phyloP scores from a whole-genome alignment of 768 basidiomycete species.

The Mycena haematopus region DNA sequence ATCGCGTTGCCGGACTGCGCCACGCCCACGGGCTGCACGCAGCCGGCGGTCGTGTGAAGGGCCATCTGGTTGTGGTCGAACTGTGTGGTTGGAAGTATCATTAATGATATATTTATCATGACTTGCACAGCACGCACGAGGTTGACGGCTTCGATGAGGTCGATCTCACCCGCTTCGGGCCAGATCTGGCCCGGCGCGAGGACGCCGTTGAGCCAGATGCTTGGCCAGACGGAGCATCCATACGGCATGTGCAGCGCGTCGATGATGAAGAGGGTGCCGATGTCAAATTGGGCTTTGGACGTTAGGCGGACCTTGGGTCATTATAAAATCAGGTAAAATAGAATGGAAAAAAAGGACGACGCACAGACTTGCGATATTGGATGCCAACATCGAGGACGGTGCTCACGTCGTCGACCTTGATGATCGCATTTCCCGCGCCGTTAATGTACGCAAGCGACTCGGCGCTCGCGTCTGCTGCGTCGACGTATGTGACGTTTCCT shows the following conservation, averaged over 20 bases:
- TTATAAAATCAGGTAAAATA: too few relatives aligned
- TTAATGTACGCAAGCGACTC: constrained; percentile 67
- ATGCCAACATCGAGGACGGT: constrained; percentile 17
- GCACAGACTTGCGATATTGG: constrained; percentile 28
- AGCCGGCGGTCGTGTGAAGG: constrained; percentile 20
- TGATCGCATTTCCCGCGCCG: constrained; percentile 64
- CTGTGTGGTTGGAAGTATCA: too few relatives aligned
- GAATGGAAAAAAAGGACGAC: constrained; percentile 2
- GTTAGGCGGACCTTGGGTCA: constrained; percentile 22
- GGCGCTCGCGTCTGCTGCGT: constrained; percentile 50
- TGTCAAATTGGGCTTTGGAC: constrained; percentile 43
- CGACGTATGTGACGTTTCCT: constrained; percentile 72
- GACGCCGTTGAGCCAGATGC: constrained; percentile 49
- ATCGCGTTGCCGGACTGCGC: constrained; percentile 33
- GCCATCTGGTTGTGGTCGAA: constrained; percentile 28
- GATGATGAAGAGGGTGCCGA: constrained; percentile 53
- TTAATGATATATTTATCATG: too few relatives aligned
- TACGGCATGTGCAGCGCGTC: constrained; percentile 56
- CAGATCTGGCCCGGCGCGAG: constrained; percentile 46
- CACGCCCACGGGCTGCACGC: constrained; percentile 22
- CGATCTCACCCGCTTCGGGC: constrained; percentile 57
- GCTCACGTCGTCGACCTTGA: constrained; percentile 75
- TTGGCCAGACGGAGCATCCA: constrained; percentile 60
- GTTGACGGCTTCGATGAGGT: constrained; percentile 34
- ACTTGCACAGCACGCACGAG: constrained; percentile 13